Conservation (phyloP, 2,329 filamentous ascomycete species). For the Ophiocordyceps camponoti-saundersi region DNA sequence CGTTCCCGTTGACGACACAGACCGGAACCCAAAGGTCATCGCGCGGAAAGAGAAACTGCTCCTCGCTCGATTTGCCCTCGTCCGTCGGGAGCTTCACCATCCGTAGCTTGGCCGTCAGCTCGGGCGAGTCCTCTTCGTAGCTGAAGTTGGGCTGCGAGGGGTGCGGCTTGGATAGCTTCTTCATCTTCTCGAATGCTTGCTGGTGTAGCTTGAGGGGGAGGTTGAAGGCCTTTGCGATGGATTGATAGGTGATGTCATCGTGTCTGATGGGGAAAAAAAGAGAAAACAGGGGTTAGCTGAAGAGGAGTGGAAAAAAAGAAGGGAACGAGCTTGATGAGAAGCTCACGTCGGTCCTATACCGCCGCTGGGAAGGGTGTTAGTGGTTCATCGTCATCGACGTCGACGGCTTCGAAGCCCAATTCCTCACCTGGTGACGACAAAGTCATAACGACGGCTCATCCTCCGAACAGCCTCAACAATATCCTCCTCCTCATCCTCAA, state of each 20-base stretch:
- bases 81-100: conserved; percentile 85
- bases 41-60: conserved; percentile 63
- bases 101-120: conserved; percentile 63
- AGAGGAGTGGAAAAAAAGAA: neutral
- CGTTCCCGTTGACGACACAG: conserved; percentile 74
- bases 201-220: conserved; percentile 64
- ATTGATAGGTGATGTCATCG: conserved; percentile 94
- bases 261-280: conserved; percentile 36
- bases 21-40: conserved; percentile 87
- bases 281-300: neutral
- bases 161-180: conserved; percentile 56
- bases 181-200: conserved; percentile 68
- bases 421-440: conserved; percentile 65
- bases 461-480: conserved; percentile 75
- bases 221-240: conserved; percentile 77
- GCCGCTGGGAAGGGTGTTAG: conserved; percentile 31
- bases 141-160: conserved; percentile 59
- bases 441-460: conserved; percentile 83
- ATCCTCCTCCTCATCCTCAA: conserved; percentile 79
- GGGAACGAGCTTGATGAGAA: no score
- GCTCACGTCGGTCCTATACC: conserved; percentile 87
- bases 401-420: neutral
- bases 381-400: neutral
- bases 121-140: conserved; percentile 70
- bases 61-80: conserved; percentile 39